phyloP scores from a whole-genome alignment of 306 rosid genomes.

The Casuarina glauca region DNA sequence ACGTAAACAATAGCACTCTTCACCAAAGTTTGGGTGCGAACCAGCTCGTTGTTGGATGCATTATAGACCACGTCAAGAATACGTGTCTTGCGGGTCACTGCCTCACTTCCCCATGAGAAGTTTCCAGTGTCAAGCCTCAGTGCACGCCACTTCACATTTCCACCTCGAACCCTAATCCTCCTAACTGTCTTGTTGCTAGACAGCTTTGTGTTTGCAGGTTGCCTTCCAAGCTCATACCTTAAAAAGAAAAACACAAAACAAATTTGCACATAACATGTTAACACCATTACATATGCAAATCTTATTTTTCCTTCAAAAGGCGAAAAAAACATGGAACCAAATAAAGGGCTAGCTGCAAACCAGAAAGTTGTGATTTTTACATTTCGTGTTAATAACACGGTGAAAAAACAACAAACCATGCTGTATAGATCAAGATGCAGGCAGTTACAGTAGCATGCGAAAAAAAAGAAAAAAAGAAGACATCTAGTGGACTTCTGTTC shows the following conservation, averaged over 20 bases:
- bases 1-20: conserved; percentile 59
- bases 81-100: conserved; percentile 56
- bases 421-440: background rate
- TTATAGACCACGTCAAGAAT: conserved; percentile 54
- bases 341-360: background rate
- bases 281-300: background rate
- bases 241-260: background rate
- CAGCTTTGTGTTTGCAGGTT: conserved; percentile 53
- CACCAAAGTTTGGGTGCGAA: conserved; percentile 58
- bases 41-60: conserved; percentile 63
- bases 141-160: conserved; percentile 64
- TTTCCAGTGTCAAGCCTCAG: conserved; percentile 60
- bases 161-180: conserved; percentile 57
- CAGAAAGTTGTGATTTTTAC: background rate
- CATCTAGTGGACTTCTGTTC: background rate
- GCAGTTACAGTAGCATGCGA: background rate
- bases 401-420: background rate
- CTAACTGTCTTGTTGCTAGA: conserved; percentile 59
- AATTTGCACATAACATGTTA: background rate
- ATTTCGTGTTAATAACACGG: background rate
- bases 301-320: background rate
- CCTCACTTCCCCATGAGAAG: conserved; percentile 58
- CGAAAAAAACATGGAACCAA: background rate
- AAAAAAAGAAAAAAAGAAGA: background rate
- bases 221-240: conserved; percentile 65